These are phyloP conservation scores for Bullera alba DNA, from an alignment of 768 basidiomycete species.

Conservation along the genomic window DNA sequence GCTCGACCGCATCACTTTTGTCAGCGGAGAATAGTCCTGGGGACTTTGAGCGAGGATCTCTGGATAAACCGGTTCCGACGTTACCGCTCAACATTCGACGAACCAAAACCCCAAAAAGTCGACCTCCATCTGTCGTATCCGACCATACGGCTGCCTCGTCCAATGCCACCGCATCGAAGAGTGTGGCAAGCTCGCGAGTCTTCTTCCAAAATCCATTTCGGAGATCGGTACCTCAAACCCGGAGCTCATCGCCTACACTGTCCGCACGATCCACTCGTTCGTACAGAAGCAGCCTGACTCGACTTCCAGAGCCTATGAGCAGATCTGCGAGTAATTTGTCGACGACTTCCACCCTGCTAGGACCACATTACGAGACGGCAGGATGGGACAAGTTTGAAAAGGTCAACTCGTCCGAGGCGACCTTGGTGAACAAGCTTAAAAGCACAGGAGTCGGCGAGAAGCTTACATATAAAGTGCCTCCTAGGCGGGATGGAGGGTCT, in stretches of 20 bases:
- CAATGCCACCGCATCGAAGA: not conserved
- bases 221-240: too few species aligned
- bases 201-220: not conserved
- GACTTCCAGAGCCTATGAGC: too few species aligned
- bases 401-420: not conserved
- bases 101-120: not conserved
- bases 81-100: slow-evolving; percentile 10
- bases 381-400: not conserved
- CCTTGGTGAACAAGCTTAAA: not conserved
- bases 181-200: not conserved
- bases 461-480: slow-evolving; percentile 1
- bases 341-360: not conserved
- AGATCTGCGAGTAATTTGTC: not conserved
- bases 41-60: not conserved
- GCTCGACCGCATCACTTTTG: not conserved
- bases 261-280: too few species aligned
- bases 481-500: slow-evolving; percentile 31
- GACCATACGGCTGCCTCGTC: not conserved
- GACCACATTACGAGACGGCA: not conserved
- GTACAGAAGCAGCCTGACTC: too few species aligned
- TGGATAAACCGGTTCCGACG: slow-evolving; percentile 11
- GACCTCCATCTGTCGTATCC: not conserved
- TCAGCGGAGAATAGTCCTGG: not conserved
- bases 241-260: too few species aligned
- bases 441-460: slow-evolving; percentile 9